Evolutionary conservation across 345 rosid genomes (phyloP), one percentile per base, ranked within the genome.

Genomic region (Sisymbrium irio): DNA sequence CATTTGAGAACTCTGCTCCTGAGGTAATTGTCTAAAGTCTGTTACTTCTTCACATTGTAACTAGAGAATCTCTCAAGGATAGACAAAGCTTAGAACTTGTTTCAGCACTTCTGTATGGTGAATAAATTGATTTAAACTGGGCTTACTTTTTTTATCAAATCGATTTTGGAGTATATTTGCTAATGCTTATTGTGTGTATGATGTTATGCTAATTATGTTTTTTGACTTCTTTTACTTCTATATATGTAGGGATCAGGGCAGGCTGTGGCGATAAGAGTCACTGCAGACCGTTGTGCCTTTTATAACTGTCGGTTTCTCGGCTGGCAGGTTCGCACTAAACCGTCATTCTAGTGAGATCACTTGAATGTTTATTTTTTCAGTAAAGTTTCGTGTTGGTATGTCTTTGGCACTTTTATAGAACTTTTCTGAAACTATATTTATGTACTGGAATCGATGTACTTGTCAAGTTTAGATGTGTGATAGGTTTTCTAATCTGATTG

Each of bases 211-310:
- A 28, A 5, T 5, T 9, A n/a, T 50, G 55, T 12, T 25, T 35
- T 13, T 59, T 62, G 65, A 54, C 64, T 3, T 3, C 9, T 51
- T 55, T 12, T 25, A 22, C 11, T 36, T 6, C 1, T 47, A 3
- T 19, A 46, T 69, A 14, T 64, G 5, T 33, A 89, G 97, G 99
- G 97, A 77, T 95, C 99, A 54, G 96, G 94, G 36, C 99, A 95
- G 83, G 98, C 97, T 60, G 99, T 95, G 65, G 99, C 98, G 6
- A 82, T 92, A 66, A 78, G 99, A 77, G 91, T 90, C 57, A 95
- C 99, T 7, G 98, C 98, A 40, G 98, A 92, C 76, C 86, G 97
- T 37, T 95, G 99, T 46, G 97, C 97, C 9, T 95, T 95, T 79
- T 95, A 95, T 69, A 86, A 90, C 58, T 95, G 99, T 85, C 82